Conservation (phyloP, 345 rosid genomes). For the Schrenkiella parvula region DNA sequence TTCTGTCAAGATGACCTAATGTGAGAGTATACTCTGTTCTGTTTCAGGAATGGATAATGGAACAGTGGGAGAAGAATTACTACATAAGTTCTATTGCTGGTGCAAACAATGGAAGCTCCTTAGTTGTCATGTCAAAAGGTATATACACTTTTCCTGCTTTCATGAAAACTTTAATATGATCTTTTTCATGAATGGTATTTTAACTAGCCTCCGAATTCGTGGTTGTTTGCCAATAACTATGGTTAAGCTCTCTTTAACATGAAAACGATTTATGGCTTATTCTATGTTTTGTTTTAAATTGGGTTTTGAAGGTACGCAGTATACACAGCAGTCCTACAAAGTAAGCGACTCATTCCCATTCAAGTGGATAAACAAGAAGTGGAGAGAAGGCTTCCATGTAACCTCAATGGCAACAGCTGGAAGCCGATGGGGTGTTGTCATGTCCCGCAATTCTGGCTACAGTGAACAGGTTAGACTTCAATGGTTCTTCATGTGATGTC, state of each 20-base stretch:
- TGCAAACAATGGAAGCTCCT: slow-evolving; percentile 80
- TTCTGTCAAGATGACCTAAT: slow-evolving; percentile 2
- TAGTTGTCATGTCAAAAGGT: slow-evolving; percentile 99
- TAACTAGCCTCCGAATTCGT: background rate
- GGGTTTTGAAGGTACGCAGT: slow-evolving; percentile 65
- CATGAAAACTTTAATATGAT: background rate
- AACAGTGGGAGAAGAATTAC: slow-evolving; percentile 94
- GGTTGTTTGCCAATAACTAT: background rate
- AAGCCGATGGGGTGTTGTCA: slow-evolving; percentile 92
- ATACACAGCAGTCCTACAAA: slow-evolving; percentile 93
- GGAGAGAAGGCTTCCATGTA: slow-evolving; percentile 99
- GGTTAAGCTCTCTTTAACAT: background rate
- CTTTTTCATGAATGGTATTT: slow-evolving; percentile 3
- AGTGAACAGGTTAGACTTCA: slow-evolving; percentile 67
- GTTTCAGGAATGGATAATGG: slow-evolving; percentile 98
- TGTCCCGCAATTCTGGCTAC: slow-evolving; percentile 98
- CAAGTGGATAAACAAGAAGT: slow-evolving; percentile 98
- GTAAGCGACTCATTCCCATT: slow-evolving; percentile 94
- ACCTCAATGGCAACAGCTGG: slow-evolving; percentile 99
- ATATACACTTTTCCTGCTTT: background rate
- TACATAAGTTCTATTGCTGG: slow-evolving; percentile 96
- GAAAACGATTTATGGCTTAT: background rate
- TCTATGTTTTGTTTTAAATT: background rate
- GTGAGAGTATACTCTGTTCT: slow-evolving; percentile 5
- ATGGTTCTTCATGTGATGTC: background rate